These are phyloP conservation scores for Penicillium sp. DNA, from an alignment of 2,329 filamentous ascomycete genomes.

Conservation along the genomic window DNA sequence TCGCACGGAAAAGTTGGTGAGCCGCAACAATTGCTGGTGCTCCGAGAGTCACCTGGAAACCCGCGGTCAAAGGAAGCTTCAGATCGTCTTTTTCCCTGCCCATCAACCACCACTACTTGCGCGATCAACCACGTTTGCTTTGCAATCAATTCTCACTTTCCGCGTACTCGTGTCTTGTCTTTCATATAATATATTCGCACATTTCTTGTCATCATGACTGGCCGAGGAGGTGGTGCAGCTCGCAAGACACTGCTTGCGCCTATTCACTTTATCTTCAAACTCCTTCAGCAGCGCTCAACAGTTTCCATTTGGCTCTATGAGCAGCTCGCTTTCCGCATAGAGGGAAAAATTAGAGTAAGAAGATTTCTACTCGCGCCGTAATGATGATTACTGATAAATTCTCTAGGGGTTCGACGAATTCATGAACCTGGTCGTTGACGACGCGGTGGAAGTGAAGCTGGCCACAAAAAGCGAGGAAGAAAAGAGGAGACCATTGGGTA, in stretches of 20 bases:
- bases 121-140: slow-evolving; percentile 10
- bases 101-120: slow-evolving; percentile 13
- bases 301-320: slow-evolving; percentile 98
- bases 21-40: slow-evolving; percentile 29
- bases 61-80: slow-evolving; percentile 18
- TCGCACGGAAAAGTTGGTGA: slow-evolving; percentile 37
- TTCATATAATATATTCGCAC: slow-evolving; percentile 10
- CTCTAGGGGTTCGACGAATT: slow-evolving; percentile 96
- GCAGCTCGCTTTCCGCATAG: slow-evolving; percentile 90
- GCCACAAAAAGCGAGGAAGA: slow-evolving; percentile 82
- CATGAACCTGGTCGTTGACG: slow-evolving; percentile 97
- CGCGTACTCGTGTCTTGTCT: background rate
- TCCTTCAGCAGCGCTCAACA: slow-evolving; percentile 80
- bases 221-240: slow-evolving; percentile 60
- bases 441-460: slow-evolving; percentile 89
- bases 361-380: slow-evolving; percentile 2
- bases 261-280: slow-evolving; percentile 93
- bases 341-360: slow-evolving; percentile 90
- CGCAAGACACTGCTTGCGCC: slow-evolving; percentile 74
- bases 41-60: slow-evolving; percentile 16
- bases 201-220: slow-evolving; percentile 51
- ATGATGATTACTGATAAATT: slow-evolving; percentile 15
- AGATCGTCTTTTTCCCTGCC: slow-evolving; percentile 20
- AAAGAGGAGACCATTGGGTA: slow-evolving; percentile 79
- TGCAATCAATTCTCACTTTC: background rate